Evolutionary conservation across 2,329 filamentous ascomycete genomes (phyloP).

Genomic region (Trichothecium sympodiale): DNA sequence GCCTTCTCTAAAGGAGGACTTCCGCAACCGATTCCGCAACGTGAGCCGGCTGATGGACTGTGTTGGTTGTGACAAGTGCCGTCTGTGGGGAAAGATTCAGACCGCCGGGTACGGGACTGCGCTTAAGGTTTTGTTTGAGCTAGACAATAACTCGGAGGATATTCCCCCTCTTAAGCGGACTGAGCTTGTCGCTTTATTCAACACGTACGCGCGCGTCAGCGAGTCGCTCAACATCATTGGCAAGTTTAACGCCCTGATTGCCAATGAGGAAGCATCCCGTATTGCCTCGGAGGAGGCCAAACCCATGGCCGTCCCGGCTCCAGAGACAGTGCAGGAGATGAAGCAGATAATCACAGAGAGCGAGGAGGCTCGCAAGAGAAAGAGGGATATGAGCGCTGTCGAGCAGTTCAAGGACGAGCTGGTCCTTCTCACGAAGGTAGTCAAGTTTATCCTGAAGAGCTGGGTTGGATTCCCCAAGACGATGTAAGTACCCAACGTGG

Average conservation of each 20-base stretch:
- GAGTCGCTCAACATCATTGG: constrained; percentile 67
- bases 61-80: constrained; percentile 96
- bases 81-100: constrained; percentile 95
- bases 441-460: constrained; percentile 54
- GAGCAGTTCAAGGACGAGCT: constrained; percentile 57
- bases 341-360: neutral
- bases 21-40: constrained; percentile 93
- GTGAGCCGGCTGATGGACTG: constrained; percentile 97
- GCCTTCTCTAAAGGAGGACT: constrained; percentile 84
- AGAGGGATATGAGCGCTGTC: constrained; percentile 20
- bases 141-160: constrained; percentile 57
- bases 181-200: constrained; percentile 87
- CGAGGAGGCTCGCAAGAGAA: neutral
- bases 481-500: constrained; percentile 54
- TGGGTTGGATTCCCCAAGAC: constrained; percentile 61
- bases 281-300: constrained; percentile 22
- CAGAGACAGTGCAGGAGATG: neutral
- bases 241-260: constrained; percentile 52
- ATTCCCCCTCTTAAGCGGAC: constrained; percentile 69
- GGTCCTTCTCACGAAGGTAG: constrained; percentile 47
- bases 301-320: constrained; percentile 21
- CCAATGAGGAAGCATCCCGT: constrained; percentile 7
- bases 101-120: constrained; percentile 91
- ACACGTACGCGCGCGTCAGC: constrained; percentile 81
- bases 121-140: constrained; percentile 92